Evolutionary conservation across 495 filamentous ascomycete species (phyloP).

Genomic region (Peziza echinospora): DNA sequence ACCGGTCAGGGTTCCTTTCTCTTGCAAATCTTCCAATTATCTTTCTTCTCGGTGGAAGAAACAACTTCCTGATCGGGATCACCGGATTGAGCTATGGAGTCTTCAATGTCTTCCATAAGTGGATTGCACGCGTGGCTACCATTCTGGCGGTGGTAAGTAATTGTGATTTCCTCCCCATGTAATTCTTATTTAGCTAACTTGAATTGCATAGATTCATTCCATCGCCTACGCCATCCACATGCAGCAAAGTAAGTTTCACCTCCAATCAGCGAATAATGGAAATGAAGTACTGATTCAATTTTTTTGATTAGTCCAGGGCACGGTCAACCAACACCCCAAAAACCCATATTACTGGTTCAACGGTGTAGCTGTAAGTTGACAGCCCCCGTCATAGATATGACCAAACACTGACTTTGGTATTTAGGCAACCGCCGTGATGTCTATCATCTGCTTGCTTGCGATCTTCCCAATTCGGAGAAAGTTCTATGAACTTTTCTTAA

Average conservation of each 20-base stretch:
- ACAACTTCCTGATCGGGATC: constrained; percentile 34
- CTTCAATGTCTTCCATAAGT: constrained; percentile 35
- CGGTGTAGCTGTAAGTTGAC: constrained; percentile 15
- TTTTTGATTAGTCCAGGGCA: neutral
- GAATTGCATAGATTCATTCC: neutral
- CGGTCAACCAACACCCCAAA: neutral
- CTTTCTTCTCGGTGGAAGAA: constrained; percentile 32
- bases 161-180: too few species aligned
- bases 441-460: constrained; percentile 25
- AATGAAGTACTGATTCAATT: neutral
- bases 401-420: neutral
- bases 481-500: constrained; percentile 33
- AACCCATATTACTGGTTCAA: constrained; percentile 17
- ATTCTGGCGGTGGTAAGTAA: constrained; percentile 21
- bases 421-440: constrained; percentile 30
- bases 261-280: neutral
- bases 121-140: constrained; percentile 32
- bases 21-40: constrained; percentile 31
- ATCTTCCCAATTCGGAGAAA: constrained; percentile 27
- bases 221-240: constrained; percentile 15
- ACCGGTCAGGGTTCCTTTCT: constrained; percentile 30
- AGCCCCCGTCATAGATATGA: neutral
- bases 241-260: constrained; percentile 11
- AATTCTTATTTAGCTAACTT: too few species aligned
- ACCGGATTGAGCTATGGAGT: constrained; percentile 34